Evolutionary conservation across 1,284 basidiomycete species (phyloP), one percentile per base, ranked within the genome.

Genomic region (Naganishia albida): DNA sequence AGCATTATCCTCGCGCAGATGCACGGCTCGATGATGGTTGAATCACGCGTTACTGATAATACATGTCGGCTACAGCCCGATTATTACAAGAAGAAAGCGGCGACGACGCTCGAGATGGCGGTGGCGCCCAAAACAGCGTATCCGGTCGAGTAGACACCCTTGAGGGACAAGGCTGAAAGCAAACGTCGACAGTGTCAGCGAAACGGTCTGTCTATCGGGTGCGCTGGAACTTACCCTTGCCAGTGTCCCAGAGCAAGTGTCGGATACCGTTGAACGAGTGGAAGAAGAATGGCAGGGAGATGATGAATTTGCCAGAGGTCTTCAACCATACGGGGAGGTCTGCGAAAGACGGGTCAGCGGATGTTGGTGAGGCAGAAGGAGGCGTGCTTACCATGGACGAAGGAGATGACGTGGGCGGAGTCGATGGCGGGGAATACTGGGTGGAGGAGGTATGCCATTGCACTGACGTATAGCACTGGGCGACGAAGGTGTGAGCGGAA

Each of bases 251-350:
- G 28, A 81, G 80, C 73, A 99, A 82, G 83, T 99, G 95, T 57
- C 95, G 85, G 59, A 98, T 68, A 6, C 95, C 95, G 80, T 98
- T 98, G 78, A 87, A 85, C 7, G 85, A 85, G 82, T 99, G 95
- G 86, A 88, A 97, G 38, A 90, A 85, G 77, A 94, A 93, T 1
- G 93, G 90, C 6, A 85, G 83, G 23, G 91, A 91, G 50, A 95
- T 83, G 65, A 90, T 72, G 52, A 85, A 80, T 80, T 96, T 96
- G 68, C 83, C 86, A 10, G 84, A 78, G 65, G 86, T 84, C 80
- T 95, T 94, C 71, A 88, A 80, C 69, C 83, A 85, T 13, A 86
- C 86, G 6, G 90, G 91, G 23, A 93, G 81, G 25, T 72, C 73
- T 69, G 63, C 34, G 13, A 38, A 18, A 46, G 16, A 43, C 43